These are phyloP conservation scores for Penicillium paneum DNA, from an alignment of 2,329 filamentous ascomycete genomes.

Conservation along the genomic window DNA sequence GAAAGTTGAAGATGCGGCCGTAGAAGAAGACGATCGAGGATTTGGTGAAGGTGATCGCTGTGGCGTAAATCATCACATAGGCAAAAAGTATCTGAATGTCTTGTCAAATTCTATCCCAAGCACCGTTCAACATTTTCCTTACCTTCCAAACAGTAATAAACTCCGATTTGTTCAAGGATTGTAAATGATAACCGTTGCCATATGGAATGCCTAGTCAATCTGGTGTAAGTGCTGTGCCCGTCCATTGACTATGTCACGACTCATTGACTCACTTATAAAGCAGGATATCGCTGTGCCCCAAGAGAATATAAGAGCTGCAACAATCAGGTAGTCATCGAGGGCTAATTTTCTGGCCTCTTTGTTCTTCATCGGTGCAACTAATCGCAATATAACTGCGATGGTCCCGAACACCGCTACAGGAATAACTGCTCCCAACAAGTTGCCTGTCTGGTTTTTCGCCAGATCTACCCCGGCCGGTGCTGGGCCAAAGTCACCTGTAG, in stretches of 20 bases:
- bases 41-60: background rate
- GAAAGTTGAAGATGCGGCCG: background rate
- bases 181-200: background rate
- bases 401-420: background rate
- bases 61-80: background rate
- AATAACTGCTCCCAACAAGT: background rate
- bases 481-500: background rate
- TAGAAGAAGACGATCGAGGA: background rate
- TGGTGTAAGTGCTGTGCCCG: background rate
- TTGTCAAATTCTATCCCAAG: background rate
- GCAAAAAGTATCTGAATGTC: background rate
- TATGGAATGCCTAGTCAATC: background rate
- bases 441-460: background rate
- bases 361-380: background rate
- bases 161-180: background rate
- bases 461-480: background rate
- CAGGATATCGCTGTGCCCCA: background rate
- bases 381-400: background rate
- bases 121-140: background rate
- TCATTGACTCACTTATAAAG: background rate
- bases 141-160: background rate
- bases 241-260: background rate
- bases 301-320: background rate
- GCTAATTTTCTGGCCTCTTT: background rate
- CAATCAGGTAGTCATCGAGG: background rate